phyloP scores from a whole-genome alignment of 805 yeast genomes.

The Kregervanrija delftensis region DNA sequence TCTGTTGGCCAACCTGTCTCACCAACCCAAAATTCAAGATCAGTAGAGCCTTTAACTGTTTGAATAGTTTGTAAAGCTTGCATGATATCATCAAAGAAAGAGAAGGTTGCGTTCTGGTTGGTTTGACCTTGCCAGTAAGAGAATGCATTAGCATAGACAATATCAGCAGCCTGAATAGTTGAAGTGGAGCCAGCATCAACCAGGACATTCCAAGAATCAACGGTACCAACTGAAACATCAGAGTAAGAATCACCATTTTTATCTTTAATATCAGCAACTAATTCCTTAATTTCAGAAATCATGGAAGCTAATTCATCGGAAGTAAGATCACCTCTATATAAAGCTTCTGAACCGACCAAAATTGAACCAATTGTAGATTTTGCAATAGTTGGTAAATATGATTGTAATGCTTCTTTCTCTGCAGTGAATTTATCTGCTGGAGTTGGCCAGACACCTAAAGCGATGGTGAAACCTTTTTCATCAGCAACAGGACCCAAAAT shows the following conservation, averaged over 20 bases:
- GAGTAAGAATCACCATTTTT: slow-evolving; percentile 74
- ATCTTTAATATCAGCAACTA: slow-evolving; percentile 59
- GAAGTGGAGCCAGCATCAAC: slow-evolving; percentile 70
- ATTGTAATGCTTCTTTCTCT: slow-evolving; percentile 65
- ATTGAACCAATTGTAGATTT: slow-evolving; percentile 64
- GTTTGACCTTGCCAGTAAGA: slow-evolving; percentile 99
- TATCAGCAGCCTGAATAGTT: slow-evolving; percentile 76
- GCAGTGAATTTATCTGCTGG: slow-evolving; percentile 70
- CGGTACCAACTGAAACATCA: slow-evolving; percentile 78
- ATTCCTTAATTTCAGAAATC: slow-evolving; percentile 55
- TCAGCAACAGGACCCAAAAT: slow-evolving; percentile 83
- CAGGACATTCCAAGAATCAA: slow-evolving; percentile 90
- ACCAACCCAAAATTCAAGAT: slow-evolving; percentile 89
- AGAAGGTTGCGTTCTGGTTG: slow-evolving; percentile 72
- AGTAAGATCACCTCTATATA: slow-evolving; percentile 83
- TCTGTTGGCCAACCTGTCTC: slow-evolving; percentile 97
- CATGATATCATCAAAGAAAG: slow-evolving; percentile 95
- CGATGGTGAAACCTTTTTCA: slow-evolving; percentile 63
- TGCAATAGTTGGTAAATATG: slow-evolving; percentile 68
- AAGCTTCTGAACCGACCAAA: slow-evolving; percentile 92
- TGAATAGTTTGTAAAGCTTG: slow-evolving; percentile 91
- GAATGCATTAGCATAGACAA: slow-evolving; percentile 90
- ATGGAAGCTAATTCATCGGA: slow-evolving; percentile 65
- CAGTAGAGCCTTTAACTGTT: slow-evolving; percentile 78
- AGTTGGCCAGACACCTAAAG: slow-evolving; percentile 92